Base-by-base conservation (phyloP, 441 rosid species). In the Arabidopsis lyrata region DNA sequence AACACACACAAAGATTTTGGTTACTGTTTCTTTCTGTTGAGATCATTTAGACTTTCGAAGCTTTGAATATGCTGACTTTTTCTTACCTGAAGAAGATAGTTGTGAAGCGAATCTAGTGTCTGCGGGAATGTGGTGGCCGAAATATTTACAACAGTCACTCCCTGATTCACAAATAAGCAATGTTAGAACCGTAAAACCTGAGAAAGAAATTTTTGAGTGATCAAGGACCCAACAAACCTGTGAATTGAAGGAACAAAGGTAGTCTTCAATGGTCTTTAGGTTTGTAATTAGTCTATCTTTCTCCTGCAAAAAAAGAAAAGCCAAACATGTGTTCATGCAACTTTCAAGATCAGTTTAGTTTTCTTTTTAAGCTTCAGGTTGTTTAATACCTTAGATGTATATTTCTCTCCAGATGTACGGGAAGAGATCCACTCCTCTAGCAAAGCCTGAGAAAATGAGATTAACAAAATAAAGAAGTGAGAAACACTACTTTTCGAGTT, bases 381-480 rank as follows among this genome's bases (percentile, higher is more conserved):
- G 49, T 36, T 50, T 22, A 27, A 47, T 81, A 91, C 98, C 96
- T 84, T 85, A 18, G 86, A 82, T 74, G 84, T 84, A 82, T 78
- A 79, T 71, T 89, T 87, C 68, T 87, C 91, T 67, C 89, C 73
- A 48, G 80, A 84, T 63, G 87, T 81, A 64, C 86, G 90, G 11
- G 91, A 81, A 59, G 89, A 80, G 78, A 90, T 86, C 97, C 97
- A 90, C 80, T 95, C 99, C 83, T 95, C 99, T 38, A 95, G 81
- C 81, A 93, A 85, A 61, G 98, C 96, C 98, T 95, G 81, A 77
- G 73, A 62, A 66, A 7, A 56, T 58, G 57, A 61, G 18, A 44
- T 39, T 39, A 36, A 53, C 8, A 14, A 20, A n/a, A 4, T 16
- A 52, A 68, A 68, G 44, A 68, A 53, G n/a, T 5, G 24, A 41